Evolutionary conservation across 2,329 filamentous ascomycete species (phyloP), one percentile per base, ranked within the genome.

Genomic region (Raffaelea albimanens): DNA sequence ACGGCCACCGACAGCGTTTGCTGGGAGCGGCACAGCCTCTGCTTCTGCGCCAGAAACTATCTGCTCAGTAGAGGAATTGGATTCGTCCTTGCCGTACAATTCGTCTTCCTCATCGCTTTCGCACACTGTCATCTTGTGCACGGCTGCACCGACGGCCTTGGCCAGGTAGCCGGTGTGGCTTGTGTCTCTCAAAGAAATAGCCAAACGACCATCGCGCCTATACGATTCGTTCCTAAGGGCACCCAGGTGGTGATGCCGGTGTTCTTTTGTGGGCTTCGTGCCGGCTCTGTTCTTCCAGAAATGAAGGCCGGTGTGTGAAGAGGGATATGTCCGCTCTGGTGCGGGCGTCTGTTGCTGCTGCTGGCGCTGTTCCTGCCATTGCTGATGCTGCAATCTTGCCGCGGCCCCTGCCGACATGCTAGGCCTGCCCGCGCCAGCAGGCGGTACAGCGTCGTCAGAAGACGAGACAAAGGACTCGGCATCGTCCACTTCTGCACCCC

Each of bases 171-270:
- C 85, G 1, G 70, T 81, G 53, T 83, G 80, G 48, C 74, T 74
- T 1, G 77, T 82, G 58, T 89, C 84, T 46, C 83, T 82, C 57
- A 89, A 72, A 4, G 80, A 83, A 52, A 90, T 85, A 52, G 78
- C 80, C 43, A 90, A 63, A 20, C 85, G 73, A 0, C 85, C 85
- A 60, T 89, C 85, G 3, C 69, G 69, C 1, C 73, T 67, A 54
- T 72, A 81, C 2, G 50, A 62, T 48, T 65, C 25, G n/a, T n/a
- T n/a, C n/a, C n/a, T n/a, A 7, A 29, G 25, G 13, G 25, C 25
- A 29, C 13, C 7, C 13, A 29, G 7, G 25, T 13, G 7, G 25
- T 29, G 25, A 13, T 29, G 7, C 25, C 7, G 25, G 25, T 13
- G 59, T 18, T 44, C 42, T 19, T 44, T 20, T 11, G n/a, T 18